Evolutionary conservation across 495 filamentous ascomycete genomes (phyloP), one percentile per base, ranked within the genome.

Genomic region (Hyaloscypha finlandica): DNA sequence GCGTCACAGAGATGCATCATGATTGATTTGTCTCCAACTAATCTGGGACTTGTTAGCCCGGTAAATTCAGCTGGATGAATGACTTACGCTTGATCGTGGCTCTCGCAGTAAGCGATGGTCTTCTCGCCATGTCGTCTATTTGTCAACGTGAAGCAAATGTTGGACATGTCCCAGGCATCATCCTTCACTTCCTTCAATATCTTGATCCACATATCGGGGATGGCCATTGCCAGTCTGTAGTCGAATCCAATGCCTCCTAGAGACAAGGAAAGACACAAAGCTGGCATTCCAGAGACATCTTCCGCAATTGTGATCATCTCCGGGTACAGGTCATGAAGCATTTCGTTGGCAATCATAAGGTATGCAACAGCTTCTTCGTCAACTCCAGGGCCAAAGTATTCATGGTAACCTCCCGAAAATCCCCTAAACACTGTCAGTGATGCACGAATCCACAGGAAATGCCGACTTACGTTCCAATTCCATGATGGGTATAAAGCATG

Each of bases 171-270:
- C 95, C 95, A 99, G 9, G 97, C 91, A 71, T 88, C 86, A 71
- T 99, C 95, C 67, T 89, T 81, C 77, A 91, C 90, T 77, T 98
- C 96, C 77, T 99, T 99, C 60, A 99, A 80, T 74, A 93, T 89
- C 80, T 98, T 99, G 84, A 99, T 99, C 84, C 95, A 99, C 90
- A 98, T 90, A 78, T 99, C 95, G 16, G 95, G 95, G 71, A 99
- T 89, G 11, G 95, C 95, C 95, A 99, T 99, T 57, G 93, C 95
- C 22, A 99, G 88, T 70, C 95, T 86, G 78, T 99, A 99, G 79
- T 99, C 95, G 76, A 99, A 99, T 16, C 95, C 95, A 66, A 97
- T 86, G 48, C 95, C 95, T 19, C 95, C 95, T 8, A 97, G 82
- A 0, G 89, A 87, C 55, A 98, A 82, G 3, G 91, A 85, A 8